These are phyloP conservation scores for Penicillium digitatum DNA, from an alignment of 2,329 filamentous ascomycete species.

Conservation along the genomic window DNA sequence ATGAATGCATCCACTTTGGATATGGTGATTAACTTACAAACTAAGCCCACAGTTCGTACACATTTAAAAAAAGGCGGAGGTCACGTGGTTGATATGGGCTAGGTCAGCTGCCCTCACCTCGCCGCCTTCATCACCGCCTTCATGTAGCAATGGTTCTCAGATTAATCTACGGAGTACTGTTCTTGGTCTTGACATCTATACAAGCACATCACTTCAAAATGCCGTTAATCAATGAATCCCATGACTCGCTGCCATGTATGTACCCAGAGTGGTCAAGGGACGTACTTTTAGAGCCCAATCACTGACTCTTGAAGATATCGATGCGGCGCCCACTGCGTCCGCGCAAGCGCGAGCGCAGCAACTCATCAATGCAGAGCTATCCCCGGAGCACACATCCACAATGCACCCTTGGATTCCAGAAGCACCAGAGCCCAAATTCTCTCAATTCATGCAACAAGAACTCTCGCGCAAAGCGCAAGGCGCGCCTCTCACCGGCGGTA, in stretches of 20 bases:
- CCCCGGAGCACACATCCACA: slow-evolving; percentile 46
- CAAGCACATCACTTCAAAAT: slow-evolving; percentile 42
- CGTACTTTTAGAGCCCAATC: slow-evolving; percentile 13
- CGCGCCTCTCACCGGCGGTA: slow-evolving; percentile 56
- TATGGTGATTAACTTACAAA: not conserved
- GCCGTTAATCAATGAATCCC: slow-evolving; percentile 65
- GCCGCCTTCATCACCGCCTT: slow-evolving; percentile 1
- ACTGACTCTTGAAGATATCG: slow-evolving; percentile 62
- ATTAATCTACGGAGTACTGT: slow-evolving; percentile 6
- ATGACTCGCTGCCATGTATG: slow-evolving; percentile 77
- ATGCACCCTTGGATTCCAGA: slow-evolving; percentile 59
- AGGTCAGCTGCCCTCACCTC: not conserved
- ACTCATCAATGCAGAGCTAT: slow-evolving; percentile 66
- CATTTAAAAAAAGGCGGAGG: not conserved
- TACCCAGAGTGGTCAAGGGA: slow-evolving; percentile 24
- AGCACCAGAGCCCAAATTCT: slow-evolving; percentile 54
- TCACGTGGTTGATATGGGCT: slow-evolving; percentile 2
- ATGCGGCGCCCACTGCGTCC: slow-evolving; percentile 60
- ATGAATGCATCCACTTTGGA: not conserved
- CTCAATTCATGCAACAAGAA: slow-evolving; percentile 64
- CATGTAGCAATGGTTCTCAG: not conserved
- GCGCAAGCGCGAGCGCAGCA: slow-evolving; percentile 64
- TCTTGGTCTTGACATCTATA: not conserved
- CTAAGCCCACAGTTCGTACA: not conserved
- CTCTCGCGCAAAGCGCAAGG: slow-evolving; percentile 62